Percentiles rank a stretch among this genome's conserved stretches.
Conservation (phyloP, 2,329 filamentous ascomycete genomes). For the Fusarium sp. region DNA sequence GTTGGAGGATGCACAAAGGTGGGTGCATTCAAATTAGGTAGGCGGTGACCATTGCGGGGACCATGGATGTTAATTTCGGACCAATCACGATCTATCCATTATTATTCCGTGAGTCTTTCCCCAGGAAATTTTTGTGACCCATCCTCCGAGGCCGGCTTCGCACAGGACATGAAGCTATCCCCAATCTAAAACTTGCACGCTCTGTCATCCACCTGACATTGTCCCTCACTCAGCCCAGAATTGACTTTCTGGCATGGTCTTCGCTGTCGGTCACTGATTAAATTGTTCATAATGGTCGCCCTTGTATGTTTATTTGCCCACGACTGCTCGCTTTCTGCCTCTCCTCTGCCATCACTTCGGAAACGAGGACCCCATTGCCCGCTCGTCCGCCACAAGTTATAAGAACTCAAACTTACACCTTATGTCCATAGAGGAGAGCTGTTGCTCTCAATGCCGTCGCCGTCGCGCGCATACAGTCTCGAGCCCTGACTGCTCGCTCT, state of each 20-base stretch:
- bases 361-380: not conserved
- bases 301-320: slow-evolving; percentile 16
- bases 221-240: not conserved
- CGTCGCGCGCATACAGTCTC: slow-evolving; percentile 18
- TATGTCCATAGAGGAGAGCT: slow-evolving; percentile 31
- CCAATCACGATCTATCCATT: slow-evolving; percentile 20
- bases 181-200: slow-evolving; percentile 29
- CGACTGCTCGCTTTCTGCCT: not conserved
- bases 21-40: slow-evolving; percentile 19
- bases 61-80: slow-evolving; percentile 13
- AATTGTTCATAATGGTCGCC: slow-evolving; percentile 23
- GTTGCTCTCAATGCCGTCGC: slow-evolving; percentile 34
- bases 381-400: not conserved
- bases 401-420: not conserved
- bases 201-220: not conserved
- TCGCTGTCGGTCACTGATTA: not conserved
- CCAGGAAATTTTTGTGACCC: slow-evolving; percentile 35
- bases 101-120: slow-evolving; percentile 22
- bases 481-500: slow-evolving; percentile 18
- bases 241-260: slow-evolving; percentile 1
- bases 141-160: slow-evolving; percentile 37
- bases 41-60: slow-evolving; percentile 24
- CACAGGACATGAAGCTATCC: slow-evolving; percentile 34
- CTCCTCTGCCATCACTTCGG: not conserved
- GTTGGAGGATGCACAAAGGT: not conserved